Evolutionary conservation across 805 yeast species (phyloP), one percentile per base, ranked within the genome.

Genomic region (Candida ulmi): DNA sequence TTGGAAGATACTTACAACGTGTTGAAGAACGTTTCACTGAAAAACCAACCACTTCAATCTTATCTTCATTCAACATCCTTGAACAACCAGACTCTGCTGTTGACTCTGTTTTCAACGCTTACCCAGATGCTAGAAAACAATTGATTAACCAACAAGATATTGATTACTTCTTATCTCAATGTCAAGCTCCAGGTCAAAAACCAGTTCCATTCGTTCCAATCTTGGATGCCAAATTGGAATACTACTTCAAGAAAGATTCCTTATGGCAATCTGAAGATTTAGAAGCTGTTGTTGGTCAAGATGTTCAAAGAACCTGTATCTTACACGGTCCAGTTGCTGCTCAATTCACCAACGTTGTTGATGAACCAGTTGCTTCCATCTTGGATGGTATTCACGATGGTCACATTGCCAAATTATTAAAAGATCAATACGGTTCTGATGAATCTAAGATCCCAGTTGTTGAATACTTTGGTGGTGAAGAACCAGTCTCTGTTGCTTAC

Each of bases 281-380:
- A 60, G 97, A 88, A 62, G 86, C 97, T 44, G 98, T 93, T 60
- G 90, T 87, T 50, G 98, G 76, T 51, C 88, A 84, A 57, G 99
- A 93, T 62, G 98, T 93, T 46, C 90, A 90, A 66, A 84, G 99
- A 75, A 91, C 97, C n/a, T 95, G 99, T 84, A 88, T 93, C 52
- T 76, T 93, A 57, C 96, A 88, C 57, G 98, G 99, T 54, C 99
- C 99, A 38, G 98, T 93, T 51, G 95, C 99, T 54, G 96, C 96
- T 54, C 88, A 82, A 67, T 90, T 71, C 72, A 81, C 97, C 54
- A 84, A 74, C 56, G 71, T 74, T 58, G 93, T 86, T 45, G 81
- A 93, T 60, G 96, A 88, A 69, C 98, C 99, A 55, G 86, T 93
- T 58, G 81, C 85, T 65, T 85, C 83, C 33, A 88, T 93, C 52